phyloP scores from a whole-genome alignment of 1,139 yeast species.

The Protomyces inundatus region DNA sequence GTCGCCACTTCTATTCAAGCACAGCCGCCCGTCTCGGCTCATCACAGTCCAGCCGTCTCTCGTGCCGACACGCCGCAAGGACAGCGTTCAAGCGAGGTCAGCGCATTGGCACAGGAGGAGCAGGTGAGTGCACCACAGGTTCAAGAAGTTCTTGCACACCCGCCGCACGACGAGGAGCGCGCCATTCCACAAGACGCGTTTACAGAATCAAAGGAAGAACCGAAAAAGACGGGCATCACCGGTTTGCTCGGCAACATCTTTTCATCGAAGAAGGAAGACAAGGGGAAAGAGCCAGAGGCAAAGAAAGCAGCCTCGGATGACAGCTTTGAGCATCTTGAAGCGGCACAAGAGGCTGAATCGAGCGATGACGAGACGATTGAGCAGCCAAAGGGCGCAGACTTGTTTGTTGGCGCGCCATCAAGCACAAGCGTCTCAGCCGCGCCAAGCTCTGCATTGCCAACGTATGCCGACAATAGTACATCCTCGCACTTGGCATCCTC shows the following conservation, averaged over 20 bases:
- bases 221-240: neutral
- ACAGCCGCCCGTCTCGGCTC: conserved; percentile 13
- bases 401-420: neutral
- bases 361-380: conserved; percentile 20
- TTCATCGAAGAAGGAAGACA: neutral
- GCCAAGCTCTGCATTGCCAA: neutral
- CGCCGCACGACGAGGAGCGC: conserved; percentile 13
- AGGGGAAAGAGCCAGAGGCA: neutral
- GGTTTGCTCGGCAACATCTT: neutral
- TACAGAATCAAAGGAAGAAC: no score
- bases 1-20: conserved; percentile 14
- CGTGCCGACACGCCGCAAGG: conserved; percentile 1
- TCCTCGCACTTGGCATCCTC: neutral
- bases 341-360: conserved; percentile 14
- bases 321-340: neutral
- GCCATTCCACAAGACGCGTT: neutral
- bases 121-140: conserved; percentile 1
- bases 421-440: neutral
- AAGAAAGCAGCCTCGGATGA: neutral
- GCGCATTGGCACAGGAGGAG: neutral
- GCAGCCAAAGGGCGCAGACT: conserved; percentile 14
- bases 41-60: conserved; percentile 1
- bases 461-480: neutral
- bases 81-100: neutral
- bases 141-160: conserved; percentile 2